A percentile compares a stretch with the other conserved stretches of the same genome.
Conservation (phyloP, 345 rosid genomes). For the Corchorus capsularis region DNA sequence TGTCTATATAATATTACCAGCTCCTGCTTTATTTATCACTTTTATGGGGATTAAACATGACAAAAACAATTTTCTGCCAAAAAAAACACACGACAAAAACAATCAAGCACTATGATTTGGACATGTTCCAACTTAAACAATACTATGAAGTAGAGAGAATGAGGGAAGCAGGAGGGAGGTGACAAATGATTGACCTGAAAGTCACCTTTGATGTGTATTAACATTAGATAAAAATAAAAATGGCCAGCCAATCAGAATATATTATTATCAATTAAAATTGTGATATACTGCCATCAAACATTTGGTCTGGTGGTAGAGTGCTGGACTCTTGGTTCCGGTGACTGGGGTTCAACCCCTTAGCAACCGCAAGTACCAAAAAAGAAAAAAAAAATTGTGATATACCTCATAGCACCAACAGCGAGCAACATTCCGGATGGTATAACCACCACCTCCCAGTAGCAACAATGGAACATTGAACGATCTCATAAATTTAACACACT, state of each 20-base stretch:
- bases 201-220: neutral
- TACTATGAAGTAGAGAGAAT: neutral
- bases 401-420: constrained; percentile 85
- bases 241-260: neutral
- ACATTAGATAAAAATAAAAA: constrained; percentile 12
- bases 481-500: constrained; percentile 72
- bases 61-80: too few relatives aligned
- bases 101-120: neutral
- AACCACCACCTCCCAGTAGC: constrained; percentile 76
- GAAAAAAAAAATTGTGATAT: neutral
- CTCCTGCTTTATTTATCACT: constrained; percentile 1
- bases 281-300: neutral
- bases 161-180: neutral
- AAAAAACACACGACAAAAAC: neutral
- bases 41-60: neutral
- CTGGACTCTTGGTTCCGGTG: too few relatives aligned
- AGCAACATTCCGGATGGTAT: constrained; percentile 75
- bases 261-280: neutral
- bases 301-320: too few relatives aligned
- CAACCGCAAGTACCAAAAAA: too few relatives aligned
- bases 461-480: constrained; percentile 72
- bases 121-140: neutral
- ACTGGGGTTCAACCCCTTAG: too few relatives aligned
- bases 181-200: neutral
- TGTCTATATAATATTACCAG: neutral